Percentiles rank a stretch among this genome's conserved stretches.
Evolutionary conservation across 2,329 filamentous ascomycete genomes (phyloP).

Genomic region (Pyrenochaeta sp.): DNA sequence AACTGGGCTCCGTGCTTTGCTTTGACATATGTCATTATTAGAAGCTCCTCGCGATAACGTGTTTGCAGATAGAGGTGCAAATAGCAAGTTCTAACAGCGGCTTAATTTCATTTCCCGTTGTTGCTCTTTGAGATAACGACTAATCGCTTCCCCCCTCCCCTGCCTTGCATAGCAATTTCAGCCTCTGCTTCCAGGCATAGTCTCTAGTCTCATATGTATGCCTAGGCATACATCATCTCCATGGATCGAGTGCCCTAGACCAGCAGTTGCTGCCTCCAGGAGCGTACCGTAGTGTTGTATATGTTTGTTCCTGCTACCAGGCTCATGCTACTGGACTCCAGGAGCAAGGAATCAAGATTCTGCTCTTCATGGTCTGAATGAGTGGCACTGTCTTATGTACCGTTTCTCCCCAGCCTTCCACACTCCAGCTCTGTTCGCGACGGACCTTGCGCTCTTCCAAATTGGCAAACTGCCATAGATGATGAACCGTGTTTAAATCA

Average conservation of each 20-base stretch:
- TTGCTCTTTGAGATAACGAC: not conserved
- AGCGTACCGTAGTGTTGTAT: no score
- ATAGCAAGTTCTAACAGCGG: not conserved
- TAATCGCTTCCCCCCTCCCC: not conserved
- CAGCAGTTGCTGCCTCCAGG: not conserved
- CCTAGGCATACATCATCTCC: not conserved
- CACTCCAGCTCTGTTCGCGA: slow-evolving; percentile 92
- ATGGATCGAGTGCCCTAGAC: not conserved
- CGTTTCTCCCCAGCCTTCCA: slow-evolving; percentile 95
- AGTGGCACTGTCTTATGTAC: slow-evolving; percentile 98
- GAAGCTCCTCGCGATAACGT: not conserved
- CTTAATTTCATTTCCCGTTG: not conserved
- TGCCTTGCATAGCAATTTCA: not conserved
- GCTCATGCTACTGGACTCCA: slow-evolving; percentile 89
- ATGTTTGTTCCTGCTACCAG: not conserved
- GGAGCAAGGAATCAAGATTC: slow-evolving; percentile 91
- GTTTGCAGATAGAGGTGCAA: not conserved
- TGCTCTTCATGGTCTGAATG: slow-evolving; percentile 95
- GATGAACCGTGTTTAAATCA: slow-evolving; percentile 96
- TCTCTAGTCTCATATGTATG: not conserved
- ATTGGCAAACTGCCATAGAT: slow-evolving; percentile 98
- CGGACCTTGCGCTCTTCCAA: slow-evolving; percentile 90
- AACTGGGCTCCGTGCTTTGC: not conserved
- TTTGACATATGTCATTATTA: not conserved
- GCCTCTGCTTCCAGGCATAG: not conserved